Conservation (phyloP, 129 eudicot species). For the Flaveria bidentis region DNA sequence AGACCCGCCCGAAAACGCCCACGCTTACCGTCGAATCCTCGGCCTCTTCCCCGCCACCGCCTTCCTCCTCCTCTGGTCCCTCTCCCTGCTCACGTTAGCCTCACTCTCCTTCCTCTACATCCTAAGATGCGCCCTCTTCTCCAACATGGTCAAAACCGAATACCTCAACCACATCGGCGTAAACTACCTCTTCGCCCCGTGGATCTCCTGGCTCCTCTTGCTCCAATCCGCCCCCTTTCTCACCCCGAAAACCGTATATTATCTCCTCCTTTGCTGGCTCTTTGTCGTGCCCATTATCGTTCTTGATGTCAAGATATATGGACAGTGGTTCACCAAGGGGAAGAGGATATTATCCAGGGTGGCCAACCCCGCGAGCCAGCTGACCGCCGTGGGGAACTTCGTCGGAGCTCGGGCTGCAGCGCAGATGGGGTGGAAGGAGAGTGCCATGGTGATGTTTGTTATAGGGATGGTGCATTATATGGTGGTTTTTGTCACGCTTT, state of each 20-base stretch:
- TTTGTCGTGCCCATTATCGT: slow-evolving; percentile 49
- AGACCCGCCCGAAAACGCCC: slow-evolving; percentile 43
- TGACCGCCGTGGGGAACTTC: slow-evolving; percentile 59
- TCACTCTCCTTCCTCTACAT: slow-evolving; percentile 50
- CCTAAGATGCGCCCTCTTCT: slow-evolving; percentile 48
- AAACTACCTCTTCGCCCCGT: slow-evolving; percentile 73
- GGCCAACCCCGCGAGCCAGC: slow-evolving; percentile 69
- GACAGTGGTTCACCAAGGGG: slow-evolving; percentile 65
- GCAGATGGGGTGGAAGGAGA: slow-evolving; percentile 63
- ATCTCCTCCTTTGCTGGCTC: slow-evolving; percentile 45
- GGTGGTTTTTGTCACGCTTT: slow-evolving; percentile 62
- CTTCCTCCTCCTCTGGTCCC: slow-evolving; percentile 53
- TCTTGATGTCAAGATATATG: slow-evolving; percentile 61
- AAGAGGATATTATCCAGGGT: slow-evolving; percentile 41
- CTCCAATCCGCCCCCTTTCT: slow-evolving; percentile 48
- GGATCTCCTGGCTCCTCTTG: slow-evolving; percentile 57
- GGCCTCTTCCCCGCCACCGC: slow-evolving; percentile 37
- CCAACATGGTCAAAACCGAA: slow-evolving; percentile 55
- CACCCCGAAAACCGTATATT: slow-evolving; percentile 19
- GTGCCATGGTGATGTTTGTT: slow-evolving; percentile 53
- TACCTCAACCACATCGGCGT: slow-evolving; percentile 62
- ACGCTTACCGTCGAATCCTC: slow-evolving; percentile 34
- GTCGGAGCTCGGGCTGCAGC: slow-evolving; percentile 55
- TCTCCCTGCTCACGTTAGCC: slow-evolving; percentile 42
- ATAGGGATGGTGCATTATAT: slow-evolving; percentile 58